Conservation (phyloP, 805 yeast species). For the Maudiozyma serrabonitensis region DNA sequence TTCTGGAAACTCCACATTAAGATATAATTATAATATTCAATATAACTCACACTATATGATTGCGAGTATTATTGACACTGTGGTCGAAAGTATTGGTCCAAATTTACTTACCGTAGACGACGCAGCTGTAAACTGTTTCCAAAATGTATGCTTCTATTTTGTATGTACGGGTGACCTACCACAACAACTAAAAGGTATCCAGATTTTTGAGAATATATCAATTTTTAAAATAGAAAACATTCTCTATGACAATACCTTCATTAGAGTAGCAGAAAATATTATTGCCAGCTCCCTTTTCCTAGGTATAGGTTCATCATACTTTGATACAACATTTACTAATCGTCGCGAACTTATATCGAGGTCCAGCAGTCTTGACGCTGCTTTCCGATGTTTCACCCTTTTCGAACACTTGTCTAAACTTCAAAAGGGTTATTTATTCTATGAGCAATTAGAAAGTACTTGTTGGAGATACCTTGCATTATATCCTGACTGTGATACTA, state of each 20-base stretch:
- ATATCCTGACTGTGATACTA: constrained; percentile 34
- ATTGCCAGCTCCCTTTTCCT: constrained; percentile 9
- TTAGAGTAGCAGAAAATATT: constrained; percentile 15
- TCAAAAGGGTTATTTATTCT: constrained; percentile 38
- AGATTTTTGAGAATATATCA: constrained; percentile 20
- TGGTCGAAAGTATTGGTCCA: constrained; percentile 53
- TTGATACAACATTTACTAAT: constrained; percentile 21
- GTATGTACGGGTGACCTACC: constrained; percentile 29
- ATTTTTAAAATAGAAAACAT: constrained; percentile 18
- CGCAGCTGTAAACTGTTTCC: constrained; percentile 26
- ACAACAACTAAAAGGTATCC: constrained; percentile 16
- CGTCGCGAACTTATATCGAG: constrained; percentile 36
- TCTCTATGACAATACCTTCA: constrained; percentile 25
- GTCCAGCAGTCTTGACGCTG: constrained; percentile 34
- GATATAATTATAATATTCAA: constrained; percentile 42
- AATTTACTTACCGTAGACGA: constrained; percentile 31
- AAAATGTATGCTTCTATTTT: constrained; percentile 30
- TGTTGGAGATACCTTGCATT: constrained; percentile 53
- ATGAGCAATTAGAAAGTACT: constrained; percentile 38
- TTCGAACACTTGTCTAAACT: constrained; percentile 49
- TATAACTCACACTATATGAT: constrained; percentile 37
- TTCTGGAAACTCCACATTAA: constrained; percentile 33
- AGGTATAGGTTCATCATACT: constrained; percentile 15
- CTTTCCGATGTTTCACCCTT: constrained; percentile 43
- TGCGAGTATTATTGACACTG: constrained; percentile 34